Base-by-base conservation (phyloP, 75 land plant species). In the Selaginella tamariscina region DNA sequence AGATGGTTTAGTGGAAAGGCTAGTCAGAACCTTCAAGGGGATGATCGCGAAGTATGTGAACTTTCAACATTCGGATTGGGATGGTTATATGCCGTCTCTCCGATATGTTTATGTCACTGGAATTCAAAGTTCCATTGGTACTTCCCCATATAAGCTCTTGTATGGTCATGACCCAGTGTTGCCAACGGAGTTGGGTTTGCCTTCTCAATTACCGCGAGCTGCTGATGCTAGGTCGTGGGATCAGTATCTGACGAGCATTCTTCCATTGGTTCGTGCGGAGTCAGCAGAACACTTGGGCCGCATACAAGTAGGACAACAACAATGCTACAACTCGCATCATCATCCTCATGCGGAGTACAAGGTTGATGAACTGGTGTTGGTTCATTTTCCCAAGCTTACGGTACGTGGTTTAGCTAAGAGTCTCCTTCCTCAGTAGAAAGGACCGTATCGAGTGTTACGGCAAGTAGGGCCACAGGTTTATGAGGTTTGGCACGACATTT, bases 1-100 rank as follows among this genome's bases (percentile, higher is more conserved):
- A 39, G 49, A 39, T 15, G 49, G 49, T 39, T 15, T 39, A 15
- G 49, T 39, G 49, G 49, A 39, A 39, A 5, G 49, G 49, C 49
- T 39, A 5, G 15, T 39, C 15, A 5, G 49, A 15, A 39, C 49
- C 5, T 39, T 39, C 49, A 39, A 39, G 49, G 49, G 49, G 49
- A 39, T 39, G 49, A 39, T 39, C 15, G 49, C 49, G 15, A 39
- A 39, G 49, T 39, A 39, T 39, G 49, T 39, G 49, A 39, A 39
- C 49, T 39, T 39, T 39, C 49, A 39, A 15, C 49, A 39, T 39
- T 39, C 49, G 49, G 49, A 39, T 39, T 39, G 49, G 49, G 49
- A 39, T 39, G 49, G 49, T 39, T 39, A 39, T 39, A 5, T 39
- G 49, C 49, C 49, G 49, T 39, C 49, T 39, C 49, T 39, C 15